Evolutionary conservation across 1,284 basidiomycete species (phyloP).

Genomic region (Earliella scabrosa): DNA sequence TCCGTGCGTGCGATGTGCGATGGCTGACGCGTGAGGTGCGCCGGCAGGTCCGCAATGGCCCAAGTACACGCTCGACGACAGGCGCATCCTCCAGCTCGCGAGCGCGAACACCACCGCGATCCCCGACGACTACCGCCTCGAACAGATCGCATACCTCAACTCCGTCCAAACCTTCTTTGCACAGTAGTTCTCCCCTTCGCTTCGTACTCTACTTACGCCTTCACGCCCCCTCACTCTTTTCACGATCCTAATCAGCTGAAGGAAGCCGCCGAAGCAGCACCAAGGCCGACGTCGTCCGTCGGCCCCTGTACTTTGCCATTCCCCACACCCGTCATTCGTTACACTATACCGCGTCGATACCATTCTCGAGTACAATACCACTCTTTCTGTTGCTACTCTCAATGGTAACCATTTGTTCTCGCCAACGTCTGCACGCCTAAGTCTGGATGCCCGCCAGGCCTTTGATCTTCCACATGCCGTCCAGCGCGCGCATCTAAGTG

Average conservation of each 20-base stretch:
- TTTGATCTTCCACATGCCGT: conserved; percentile 27
- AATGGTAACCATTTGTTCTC: not conserved
- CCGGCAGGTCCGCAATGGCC: conserved; percentile 25
- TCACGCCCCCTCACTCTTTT: not conserved
- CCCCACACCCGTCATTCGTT: not conserved
- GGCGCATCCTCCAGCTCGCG: conserved; percentile 23
- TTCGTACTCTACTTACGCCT: too few relatives aligned
- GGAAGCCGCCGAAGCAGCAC: not conserved
- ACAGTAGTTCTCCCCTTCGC: not conserved
- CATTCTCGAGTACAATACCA: not conserved
- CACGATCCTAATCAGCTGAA: not conserved
- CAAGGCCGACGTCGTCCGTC: not conserved
- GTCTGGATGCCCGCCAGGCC: conserved; percentile 14
- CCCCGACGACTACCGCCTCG: conserved; percentile 18
- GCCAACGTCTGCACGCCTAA: too few relatives aligned
- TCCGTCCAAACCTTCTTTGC: not conserved
- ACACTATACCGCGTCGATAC: not conserved
- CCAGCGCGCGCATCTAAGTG: conserved; percentile 18
- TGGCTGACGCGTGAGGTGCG: not conserved
- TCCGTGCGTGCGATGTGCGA: not conserved
- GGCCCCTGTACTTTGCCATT: not conserved
- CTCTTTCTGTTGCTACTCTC: not conserved
- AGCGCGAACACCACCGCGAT: conserved; percentile 16
- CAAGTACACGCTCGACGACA: conserved; percentile 11
- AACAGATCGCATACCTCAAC: conserved; percentile 21